Conservation (phyloP, 2,329 filamentous ascomycete species). For the Grosmannia penicillata region DNA sequence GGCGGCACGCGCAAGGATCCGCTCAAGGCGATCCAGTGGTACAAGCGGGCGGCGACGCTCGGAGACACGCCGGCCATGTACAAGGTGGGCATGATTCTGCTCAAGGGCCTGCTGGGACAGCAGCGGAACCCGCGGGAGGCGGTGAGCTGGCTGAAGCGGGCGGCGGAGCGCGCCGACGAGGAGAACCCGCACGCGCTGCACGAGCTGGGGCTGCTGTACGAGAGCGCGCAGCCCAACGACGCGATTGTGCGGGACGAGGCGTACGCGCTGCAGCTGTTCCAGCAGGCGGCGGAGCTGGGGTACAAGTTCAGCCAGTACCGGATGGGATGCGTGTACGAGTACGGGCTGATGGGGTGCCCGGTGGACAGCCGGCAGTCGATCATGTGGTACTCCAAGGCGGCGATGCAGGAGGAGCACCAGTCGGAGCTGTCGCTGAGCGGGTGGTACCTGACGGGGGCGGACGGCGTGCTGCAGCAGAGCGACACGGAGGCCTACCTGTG, state of each 20-base stretch:
- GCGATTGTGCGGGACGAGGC: constrained; percentile 65
- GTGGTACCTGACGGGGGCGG: constrained; percentile 90
- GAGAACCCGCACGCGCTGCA: constrained; percentile 94
- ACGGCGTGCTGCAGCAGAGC: constrained; percentile 76
- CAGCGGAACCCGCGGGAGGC: constrained; percentile 70
- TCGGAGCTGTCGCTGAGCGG: constrained; percentile 71
- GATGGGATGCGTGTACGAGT: constrained; percentile 78
- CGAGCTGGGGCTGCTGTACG: constrained; percentile 59
- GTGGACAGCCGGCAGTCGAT: constrained; percentile 79
- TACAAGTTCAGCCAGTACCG: constrained; percentile 94
- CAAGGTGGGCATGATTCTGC: constrained; percentile 90
- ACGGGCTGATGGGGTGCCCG: constrained; percentile 67
- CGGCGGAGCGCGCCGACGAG: constrained; percentile 70
- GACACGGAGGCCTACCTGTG: constrained; percentile 95
- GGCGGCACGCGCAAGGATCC: constrained; percentile 86
- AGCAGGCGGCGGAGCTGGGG: constrained; percentile 71
- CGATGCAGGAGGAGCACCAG: constrained; percentile 87
- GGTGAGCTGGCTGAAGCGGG: constrained; percentile 82
- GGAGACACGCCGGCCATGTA: constrained; percentile 94
- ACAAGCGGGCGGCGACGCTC: constrained; percentile 78
- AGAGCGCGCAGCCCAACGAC: constrained; percentile 51
- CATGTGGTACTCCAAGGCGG: constrained; percentile 84
- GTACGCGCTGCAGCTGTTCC: constrained; percentile 71
- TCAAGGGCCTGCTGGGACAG: constrained; percentile 90
- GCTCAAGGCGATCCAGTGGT: constrained; percentile 94